Conservation (phyloP, 2,329 filamentous ascomycete species). For the Pseudohalonectria lignicola region DNA sequence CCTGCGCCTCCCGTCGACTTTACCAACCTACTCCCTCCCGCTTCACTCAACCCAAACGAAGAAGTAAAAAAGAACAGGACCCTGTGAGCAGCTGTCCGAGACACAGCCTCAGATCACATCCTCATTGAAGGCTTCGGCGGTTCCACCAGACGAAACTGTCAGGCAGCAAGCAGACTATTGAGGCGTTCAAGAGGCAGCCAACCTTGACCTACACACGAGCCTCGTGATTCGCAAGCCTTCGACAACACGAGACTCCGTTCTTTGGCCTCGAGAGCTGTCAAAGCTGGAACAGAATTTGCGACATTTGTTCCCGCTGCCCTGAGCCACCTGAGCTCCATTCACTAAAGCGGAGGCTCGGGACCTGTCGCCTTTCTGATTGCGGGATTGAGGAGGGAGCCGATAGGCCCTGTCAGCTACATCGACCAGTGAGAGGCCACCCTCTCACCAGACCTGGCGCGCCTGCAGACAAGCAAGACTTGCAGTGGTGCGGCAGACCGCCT, state of each 20-base stretch:
- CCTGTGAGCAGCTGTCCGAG: too few relatives aligned
- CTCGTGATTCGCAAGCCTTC: too few relatives aligned
- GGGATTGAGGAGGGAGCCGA: too few relatives aligned
- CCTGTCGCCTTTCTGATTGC: neutral
- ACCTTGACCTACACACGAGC: neutral
- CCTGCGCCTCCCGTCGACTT: too few relatives aligned
- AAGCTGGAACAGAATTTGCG: neutral
- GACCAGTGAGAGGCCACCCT: neutral
- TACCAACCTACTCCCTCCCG: too few relatives aligned
- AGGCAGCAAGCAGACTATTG: neutral
- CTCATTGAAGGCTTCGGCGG: neutral
- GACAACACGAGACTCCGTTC: too few relatives aligned
- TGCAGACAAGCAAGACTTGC: neutral
- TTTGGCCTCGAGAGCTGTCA: too few relatives aligned
- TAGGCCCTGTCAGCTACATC: neutral
- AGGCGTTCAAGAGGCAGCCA: neutral
- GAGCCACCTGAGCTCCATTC: neutral
- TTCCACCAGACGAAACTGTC: neutral
- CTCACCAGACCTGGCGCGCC: neutral
- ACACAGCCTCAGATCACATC: too few relatives aligned
- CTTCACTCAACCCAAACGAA: too few relatives aligned
- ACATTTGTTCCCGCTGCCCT: neutral
- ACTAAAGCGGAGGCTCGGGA: neutral
- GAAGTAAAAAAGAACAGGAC: too few relatives aligned
- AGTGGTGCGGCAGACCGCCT: neutral